Conservation (phyloP, 2,329 filamentous ascomycete genomes). For the Mariannaea sp. region DNA sequence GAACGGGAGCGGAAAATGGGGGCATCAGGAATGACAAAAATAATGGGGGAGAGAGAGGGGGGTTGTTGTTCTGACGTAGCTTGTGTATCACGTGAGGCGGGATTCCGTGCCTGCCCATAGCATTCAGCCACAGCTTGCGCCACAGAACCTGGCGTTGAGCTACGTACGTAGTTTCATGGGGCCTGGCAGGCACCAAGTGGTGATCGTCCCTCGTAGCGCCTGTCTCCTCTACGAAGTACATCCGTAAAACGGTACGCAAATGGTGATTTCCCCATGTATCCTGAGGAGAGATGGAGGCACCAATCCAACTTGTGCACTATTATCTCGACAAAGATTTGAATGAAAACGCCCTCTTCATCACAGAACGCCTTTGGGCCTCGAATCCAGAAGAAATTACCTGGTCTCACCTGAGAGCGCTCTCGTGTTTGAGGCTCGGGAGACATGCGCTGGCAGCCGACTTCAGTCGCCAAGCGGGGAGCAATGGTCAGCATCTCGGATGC, state of each 20-base stretch:
- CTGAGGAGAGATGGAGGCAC: conserved; percentile 9
- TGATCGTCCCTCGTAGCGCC: not conserved
- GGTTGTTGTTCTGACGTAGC: no score
- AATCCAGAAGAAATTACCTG: conserved; percentile 22
- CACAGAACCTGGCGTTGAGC: not conserved
- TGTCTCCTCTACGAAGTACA: not conserved
- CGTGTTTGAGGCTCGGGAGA: conserved; percentile 23
- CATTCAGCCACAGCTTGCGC: conserved; percentile 14
- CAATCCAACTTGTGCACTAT: conserved; percentile 16
- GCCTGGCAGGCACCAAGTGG: not conserved
- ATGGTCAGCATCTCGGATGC: conserved; percentile 24
- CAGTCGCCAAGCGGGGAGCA: conserved; percentile 8
- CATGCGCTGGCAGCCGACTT: conserved; percentile 12
- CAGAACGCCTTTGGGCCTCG: conserved; percentile 17
- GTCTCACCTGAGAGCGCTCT: conserved; percentile 26
- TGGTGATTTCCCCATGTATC: not conserved
- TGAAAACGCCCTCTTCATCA: conserved; percentile 18
- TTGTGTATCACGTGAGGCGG: conserved; percentile 10
- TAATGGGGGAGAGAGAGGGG: no score
- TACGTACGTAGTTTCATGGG: not conserved
- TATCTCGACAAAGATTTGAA: conserved; percentile 21
- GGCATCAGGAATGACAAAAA: no score
- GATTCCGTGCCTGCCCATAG: not conserved
- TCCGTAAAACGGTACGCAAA: no score
- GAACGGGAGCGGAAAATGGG: not conserved